A percentile compares a stretch with the other conserved stretches of the same genome.
These are phyloP conservation scores for Micromonas commoda DNA, from an alignment of 139 green algal genomes.

Conservation along the genomic window DNA sequence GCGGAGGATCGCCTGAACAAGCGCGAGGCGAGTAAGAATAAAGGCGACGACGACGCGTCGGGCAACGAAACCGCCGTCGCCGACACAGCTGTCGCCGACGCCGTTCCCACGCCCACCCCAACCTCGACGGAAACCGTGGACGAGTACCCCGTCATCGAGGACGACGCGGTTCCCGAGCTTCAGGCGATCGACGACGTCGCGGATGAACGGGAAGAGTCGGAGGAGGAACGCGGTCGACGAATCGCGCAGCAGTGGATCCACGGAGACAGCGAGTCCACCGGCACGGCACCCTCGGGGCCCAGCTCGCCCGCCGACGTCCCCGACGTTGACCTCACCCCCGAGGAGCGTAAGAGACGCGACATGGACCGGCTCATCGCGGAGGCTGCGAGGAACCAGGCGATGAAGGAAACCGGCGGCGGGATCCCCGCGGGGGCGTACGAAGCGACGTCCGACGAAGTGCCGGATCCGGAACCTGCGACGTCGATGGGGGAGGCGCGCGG, in stretches of 20 bases:
- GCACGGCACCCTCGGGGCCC: not conserved
- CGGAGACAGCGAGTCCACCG: not conserved
- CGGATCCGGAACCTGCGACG: not conserved
- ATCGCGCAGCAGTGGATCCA: constrained; percentile 16
- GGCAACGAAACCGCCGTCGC: not conserved
- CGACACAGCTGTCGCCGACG: not conserved
- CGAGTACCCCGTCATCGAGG: no score
- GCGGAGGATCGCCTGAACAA: not conserved
- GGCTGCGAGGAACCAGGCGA: no score
- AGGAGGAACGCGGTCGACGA: constrained; percentile 15
- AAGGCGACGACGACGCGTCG: not conserved
- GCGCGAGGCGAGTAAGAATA: not conserved
- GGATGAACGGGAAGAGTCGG: constrained; percentile 13
- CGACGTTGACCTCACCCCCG: no score
- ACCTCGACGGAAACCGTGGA: no score
- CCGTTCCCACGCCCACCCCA: no score
- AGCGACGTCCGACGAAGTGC: not conserved
- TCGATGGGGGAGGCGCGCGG: no score
- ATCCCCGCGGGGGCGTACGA: no score
- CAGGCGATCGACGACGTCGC: not conserved
- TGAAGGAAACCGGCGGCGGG: not conserved
- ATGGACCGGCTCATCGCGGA: no score
- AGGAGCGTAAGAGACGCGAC: no score
- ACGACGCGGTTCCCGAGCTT: not conserved
- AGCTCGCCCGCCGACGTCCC: no score